Evolutionary conservation across 495 filamentous ascomycete species (phyloP).

Genomic region (Aspergillus kassunensis): DNA sequence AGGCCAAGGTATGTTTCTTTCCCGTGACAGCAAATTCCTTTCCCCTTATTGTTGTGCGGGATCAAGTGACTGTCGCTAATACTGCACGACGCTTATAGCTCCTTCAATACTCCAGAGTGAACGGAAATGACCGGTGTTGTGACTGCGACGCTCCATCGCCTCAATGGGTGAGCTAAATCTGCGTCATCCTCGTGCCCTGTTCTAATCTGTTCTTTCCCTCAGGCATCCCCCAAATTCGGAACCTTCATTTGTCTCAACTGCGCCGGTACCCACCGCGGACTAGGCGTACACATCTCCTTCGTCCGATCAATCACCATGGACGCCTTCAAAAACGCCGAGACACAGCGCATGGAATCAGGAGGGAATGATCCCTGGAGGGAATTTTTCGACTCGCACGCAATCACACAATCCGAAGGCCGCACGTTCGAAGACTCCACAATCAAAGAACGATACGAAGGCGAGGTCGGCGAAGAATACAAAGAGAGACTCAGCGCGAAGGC

Average conservation of each 20-base stretch:
- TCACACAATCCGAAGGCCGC: conserved; percentile 53
- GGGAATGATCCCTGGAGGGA: conserved; percentile 81
- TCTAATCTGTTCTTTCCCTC: background rate
- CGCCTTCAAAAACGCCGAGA: conserved; percentile 84
- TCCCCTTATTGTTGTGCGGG: background rate
- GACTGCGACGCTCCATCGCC: conserved; percentile 92
- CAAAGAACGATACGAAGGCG: conserved; percentile 78
- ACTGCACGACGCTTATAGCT: conserved; percentile 53
- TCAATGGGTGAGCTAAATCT: conserved; percentile 64
- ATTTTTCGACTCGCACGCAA: conserved; percentile 72
- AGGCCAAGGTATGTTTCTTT: conserved; percentile 67
- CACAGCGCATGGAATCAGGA: conserved; percentile 79
- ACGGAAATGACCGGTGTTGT: conserved; percentile 82
- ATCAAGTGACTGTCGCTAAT: conserved; percentile 14
- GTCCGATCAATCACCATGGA: conserved; percentile 97
- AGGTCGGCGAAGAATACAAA: conserved; percentile 92
- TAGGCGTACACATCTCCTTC: conserved; percentile 98
- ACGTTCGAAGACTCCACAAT: conserved; percentile 74
- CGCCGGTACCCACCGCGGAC: conserved; percentile 88
- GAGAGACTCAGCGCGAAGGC: conserved; percentile 82
- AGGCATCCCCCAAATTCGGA: conserved; percentile 70
- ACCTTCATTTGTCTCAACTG: conserved; percentile 97
- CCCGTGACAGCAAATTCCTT: background rate
- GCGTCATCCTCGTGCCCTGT: background rate
- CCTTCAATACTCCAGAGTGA: conserved; percentile 79